These are phyloP conservation scores for Kwoniella sp. DNA, from an alignment of 768 basidiomycete species.

Conservation along the genomic window DNA sequence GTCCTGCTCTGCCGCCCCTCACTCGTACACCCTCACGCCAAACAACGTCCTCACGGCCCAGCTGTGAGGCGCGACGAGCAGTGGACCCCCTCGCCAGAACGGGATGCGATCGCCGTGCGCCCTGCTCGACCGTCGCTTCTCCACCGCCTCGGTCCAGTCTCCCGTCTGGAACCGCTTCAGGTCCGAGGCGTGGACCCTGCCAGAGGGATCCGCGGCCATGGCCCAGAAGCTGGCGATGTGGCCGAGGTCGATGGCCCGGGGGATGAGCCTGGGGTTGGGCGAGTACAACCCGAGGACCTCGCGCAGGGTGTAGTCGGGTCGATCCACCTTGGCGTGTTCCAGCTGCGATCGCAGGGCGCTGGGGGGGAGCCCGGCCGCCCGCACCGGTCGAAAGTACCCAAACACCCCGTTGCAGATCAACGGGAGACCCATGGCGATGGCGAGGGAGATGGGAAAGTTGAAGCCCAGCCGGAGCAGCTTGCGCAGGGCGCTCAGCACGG, in stretches of 20 bases:
- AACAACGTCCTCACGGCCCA: slow-evolving; percentile 10
- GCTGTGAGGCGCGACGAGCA: slow-evolving; percentile 9
- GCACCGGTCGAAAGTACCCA: neutral
- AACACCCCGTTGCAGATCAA: neutral
- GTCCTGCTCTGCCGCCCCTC: too few species aligned
- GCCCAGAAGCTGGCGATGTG: slow-evolving; percentile 10
- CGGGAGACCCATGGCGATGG: neutral
- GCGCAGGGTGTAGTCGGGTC: neutral
- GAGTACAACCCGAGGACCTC: neutral
- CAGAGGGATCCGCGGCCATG: slow-evolving; percentile 9
- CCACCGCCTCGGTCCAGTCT: slow-evolving; percentile 3
- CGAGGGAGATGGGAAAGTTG: slow-evolving; percentile 3
- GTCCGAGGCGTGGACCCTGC: slow-evolving; percentile 6
- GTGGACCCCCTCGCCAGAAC: slow-evolving; percentile 13
- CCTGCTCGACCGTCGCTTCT: slow-evolving; percentile 6
- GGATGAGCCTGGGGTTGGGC: neutral
- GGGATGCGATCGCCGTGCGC: slow-evolving; percentile 10
- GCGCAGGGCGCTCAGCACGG: slow-evolving; percentile 1
- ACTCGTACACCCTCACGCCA: slow-evolving; percentile 13
- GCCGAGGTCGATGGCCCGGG: neutral
- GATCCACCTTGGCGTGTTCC: neutral
- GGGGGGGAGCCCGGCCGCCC: neutral
- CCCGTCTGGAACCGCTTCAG: slow-evolving; percentile 14
- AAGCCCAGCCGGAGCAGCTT: neutral
- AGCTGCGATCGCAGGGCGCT: neutral